A percentile compares a stretch with the other conserved stretches of the same genome.
phyloP scores from a whole-genome alignment of 176 grass and related monocot species.

The Alloteropsis semialata region DNA sequence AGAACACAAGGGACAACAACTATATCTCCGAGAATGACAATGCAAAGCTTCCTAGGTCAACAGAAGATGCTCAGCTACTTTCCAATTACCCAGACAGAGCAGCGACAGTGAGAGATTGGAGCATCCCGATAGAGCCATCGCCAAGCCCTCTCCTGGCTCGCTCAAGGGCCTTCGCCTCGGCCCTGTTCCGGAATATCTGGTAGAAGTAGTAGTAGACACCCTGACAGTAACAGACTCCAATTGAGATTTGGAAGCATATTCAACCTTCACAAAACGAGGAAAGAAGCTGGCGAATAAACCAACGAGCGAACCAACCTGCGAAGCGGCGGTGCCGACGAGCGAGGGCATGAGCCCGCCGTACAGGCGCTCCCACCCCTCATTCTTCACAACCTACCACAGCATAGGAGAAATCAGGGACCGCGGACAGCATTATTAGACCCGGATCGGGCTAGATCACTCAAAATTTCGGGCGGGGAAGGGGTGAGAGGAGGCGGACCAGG shows the following conservation, averaged over 20 bases:
- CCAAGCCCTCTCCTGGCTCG: conserved; percentile 59
- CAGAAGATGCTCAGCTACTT: neutral
- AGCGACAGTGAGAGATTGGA: conserved; percentile 83
- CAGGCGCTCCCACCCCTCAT: conserved; percentile 87
- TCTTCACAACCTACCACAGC: conserved; percentile 63
- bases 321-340: conserved; percentile 76
- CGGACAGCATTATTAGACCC: conserved; percentile 32
- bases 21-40: neutral
- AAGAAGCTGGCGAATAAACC: neutral
- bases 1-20: neutral
- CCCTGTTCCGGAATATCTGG: conserved; percentile 80
- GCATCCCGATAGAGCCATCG: conserved; percentile 90
- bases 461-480: neutral
- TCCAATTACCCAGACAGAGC: conserved; percentile 72
- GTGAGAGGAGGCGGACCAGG: conserved; percentile 37
- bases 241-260: conserved; percentile 13
- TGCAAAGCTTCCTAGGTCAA: conserved; percentile 11
- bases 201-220: conserved; percentile 99
- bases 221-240: conserved; percentile 22
- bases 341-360: conserved; percentile 83
- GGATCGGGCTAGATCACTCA: conserved; percentile 8
- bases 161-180: conserved; percentile 58
- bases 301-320: conserved; percentile 55
- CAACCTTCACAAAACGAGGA: neutral
- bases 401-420: conserved; percentile 21